phyloP scores from a whole-genome alignment of 140 eudicot genomes.

The Flaveria floridana region DNA sequence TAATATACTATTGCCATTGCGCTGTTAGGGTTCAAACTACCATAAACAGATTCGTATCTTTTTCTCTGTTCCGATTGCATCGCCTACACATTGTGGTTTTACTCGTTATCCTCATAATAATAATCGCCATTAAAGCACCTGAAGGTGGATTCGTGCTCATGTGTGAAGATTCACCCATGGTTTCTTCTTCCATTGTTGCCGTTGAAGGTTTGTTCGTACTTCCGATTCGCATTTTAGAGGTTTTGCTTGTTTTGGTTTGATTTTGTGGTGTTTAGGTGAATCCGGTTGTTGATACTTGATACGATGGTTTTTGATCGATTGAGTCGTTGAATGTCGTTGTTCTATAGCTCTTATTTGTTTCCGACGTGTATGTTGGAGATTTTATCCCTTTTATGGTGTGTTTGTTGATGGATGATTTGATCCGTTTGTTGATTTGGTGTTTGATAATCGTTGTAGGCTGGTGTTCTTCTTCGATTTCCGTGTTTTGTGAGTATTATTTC shows the following conservation, averaged over 20 bases:
- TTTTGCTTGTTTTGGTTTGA: background rate
- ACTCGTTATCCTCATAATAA: background rate
- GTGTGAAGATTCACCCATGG: slow-evolving; percentile 41
- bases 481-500: slow-evolving; percentile 7
- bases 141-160: slow-evolving; percentile 7
- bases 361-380: background rate
- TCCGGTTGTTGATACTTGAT: background rate
- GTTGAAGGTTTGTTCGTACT: slow-evolving; percentile 34
- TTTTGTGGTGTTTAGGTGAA: background rate
- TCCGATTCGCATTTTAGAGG: slow-evolving; percentile 12
- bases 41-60: slow-evolving; percentile 34
- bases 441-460: background rate
- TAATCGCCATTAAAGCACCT: slow-evolving; percentile 9
- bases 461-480: background rate
- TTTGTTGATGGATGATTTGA: background rate
- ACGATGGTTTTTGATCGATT: slow-evolving; percentile 17
- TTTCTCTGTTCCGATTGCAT: slow-evolving; percentile 30
- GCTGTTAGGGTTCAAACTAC: slow-evolving; percentile 37
- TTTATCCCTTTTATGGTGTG: background rate
- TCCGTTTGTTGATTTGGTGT: background rate
- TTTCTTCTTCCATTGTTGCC: slow-evolving; percentile 27
- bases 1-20: slow-evolving; percentile 14
- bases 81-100: slow-evolving; percentile 30
- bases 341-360: background rate
- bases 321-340: background rate